Evolutionary conservation across 805 yeast species (phyloP), one percentile per base, ranked within the genome.

Genomic region (Priceomyces haplophilus): DNA sequence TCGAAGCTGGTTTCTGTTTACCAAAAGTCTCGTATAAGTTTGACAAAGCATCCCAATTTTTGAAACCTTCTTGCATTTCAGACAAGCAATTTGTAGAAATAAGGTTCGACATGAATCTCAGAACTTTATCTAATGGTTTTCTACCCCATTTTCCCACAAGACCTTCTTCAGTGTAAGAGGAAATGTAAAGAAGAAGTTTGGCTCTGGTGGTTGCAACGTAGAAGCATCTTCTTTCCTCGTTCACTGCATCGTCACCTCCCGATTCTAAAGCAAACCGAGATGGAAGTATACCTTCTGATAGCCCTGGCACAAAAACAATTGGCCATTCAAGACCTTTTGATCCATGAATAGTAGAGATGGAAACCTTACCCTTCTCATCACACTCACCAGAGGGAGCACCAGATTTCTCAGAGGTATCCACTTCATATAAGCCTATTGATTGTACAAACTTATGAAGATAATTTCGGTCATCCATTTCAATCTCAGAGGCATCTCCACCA

Each of bases 291-390:
- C 85, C 83, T 37, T 85, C 87, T 24, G 76, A 69, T 13, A 86
- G 63, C 0, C 87, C 84, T 0, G 95, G 88, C 10, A 88, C 76
- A 56, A 88, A 87, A 0, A 91, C 97, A 11, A 87, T 79, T 0
- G 96, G 91, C 97, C 98, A 91, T 58, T 91, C 99, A 2, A 90
- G 69, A 1, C 99, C 99, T 59, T 91, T 91, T 1, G 97, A 81
- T 0, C 89, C 88, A 58, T 91, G 99, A 10, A 91, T 84, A 0
- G 98, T 93, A 0, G 95, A 84, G 0, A 91, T 41, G 4, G 73
- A 63, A 40, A 53, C 67, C 46, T 56, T 62, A 5, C 65, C 65
- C 13, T 37, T 17, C 4, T 27, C 25, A 21, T 43, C 40, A 8
- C n/a, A 32, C 2, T 41, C 42, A 3, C 40, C 40, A 2, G 44